Percentiles rank a stretch among this genome's conserved stretches.
Conservation (phyloP, 1,139 yeast genomes). For the Diutina mesorugosa region DNA sequence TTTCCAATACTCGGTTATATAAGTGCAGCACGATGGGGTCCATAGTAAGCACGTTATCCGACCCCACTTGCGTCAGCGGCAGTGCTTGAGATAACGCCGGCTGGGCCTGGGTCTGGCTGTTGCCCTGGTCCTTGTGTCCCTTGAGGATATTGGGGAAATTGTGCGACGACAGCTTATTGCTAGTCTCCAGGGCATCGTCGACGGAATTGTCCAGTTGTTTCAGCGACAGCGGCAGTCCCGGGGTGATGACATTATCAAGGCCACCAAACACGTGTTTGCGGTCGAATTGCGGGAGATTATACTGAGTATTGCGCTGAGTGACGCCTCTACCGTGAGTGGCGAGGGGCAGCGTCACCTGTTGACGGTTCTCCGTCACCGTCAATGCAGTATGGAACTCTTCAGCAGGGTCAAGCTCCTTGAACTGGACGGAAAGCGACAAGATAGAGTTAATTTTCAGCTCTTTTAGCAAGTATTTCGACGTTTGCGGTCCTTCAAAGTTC, state of each 20-base stretch:
- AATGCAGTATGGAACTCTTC: conserved; percentile 30
- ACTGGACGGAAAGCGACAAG: conserved; percentile 30
- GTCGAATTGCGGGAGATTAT: conserved; percentile 27
- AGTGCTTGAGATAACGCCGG: background rate
- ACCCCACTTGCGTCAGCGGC: background rate
- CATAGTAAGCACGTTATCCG: conserved; percentile 11
- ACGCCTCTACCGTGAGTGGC: conserved; percentile 1
- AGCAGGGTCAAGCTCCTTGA: conserved; percentile 30
- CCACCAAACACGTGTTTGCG: conserved; percentile 27
- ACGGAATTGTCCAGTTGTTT: background rate
- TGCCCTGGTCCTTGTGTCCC: background rate
- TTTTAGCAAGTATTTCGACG: conserved; percentile 55
- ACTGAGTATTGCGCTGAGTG: conserved; percentile 7
- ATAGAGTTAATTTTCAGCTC: conserved; percentile 78
- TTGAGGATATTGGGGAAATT: background rate
- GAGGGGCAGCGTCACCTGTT: background rate
- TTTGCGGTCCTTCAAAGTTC: conserved; percentile 36
- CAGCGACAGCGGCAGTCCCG: background rate
- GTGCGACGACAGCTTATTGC: background rate
- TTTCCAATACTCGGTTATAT: conserved; percentile 50
- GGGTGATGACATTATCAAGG: conserved; percentile 18
- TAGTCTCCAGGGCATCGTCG: background rate
- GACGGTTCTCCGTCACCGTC: conserved; percentile 10
- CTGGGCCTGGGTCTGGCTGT: background rate
- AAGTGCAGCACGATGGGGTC: conserved; percentile 43